Percentiles rank a stretch among this genome's conserved stretches.
Conservation (phyloP, 2,329 filamentous ascomycete species). For the Hypoxylon sp. region DNA sequence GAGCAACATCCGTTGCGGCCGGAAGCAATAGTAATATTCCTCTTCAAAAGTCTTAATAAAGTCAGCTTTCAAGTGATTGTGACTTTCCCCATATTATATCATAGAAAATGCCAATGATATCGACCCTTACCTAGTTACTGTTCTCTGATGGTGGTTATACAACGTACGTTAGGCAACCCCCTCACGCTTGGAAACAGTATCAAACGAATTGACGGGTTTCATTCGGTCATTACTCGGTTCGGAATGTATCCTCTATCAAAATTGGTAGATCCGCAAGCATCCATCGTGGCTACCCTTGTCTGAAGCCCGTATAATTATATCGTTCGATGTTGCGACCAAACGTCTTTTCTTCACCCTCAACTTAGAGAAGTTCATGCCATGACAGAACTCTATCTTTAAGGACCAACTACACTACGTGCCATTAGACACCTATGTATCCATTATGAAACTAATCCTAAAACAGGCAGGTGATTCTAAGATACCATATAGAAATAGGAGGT, state of each 20-base stretch:
- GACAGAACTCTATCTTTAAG: not conserved
- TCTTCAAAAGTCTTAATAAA: not conserved
- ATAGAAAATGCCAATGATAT: not conserved
- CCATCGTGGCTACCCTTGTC: not conserved
- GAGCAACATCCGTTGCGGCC: conserved; percentile 10
- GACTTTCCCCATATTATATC: conserved; percentile 3
- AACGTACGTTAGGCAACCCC: not conserved
- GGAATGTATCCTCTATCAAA: not conserved
- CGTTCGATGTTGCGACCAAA: not conserved
- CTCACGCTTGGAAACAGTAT: not conserved
- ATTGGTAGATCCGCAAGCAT: not conserved
- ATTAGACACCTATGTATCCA: not conserved
- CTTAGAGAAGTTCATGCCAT: not conserved
- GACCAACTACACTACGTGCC: not conserved
- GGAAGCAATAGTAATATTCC: conserved; percentile 16
- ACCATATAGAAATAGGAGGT: conserved; percentile 7
- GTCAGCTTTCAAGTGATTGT: conserved; percentile 4
- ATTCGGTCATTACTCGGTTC: not conserved
- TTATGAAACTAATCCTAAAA: conserved; percentile 13
- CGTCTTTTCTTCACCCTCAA: not conserved
- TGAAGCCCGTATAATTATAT: not conserved
- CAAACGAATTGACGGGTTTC: not conserved
- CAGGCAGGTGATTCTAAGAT: conserved; percentile 22
- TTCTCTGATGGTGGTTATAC: not conserved
- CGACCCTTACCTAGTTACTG: not conserved